phyloP scores from a whole-genome alignment of 2,329 filamentous ascomycete species.

The Fusarium fujikuroi region DNA sequence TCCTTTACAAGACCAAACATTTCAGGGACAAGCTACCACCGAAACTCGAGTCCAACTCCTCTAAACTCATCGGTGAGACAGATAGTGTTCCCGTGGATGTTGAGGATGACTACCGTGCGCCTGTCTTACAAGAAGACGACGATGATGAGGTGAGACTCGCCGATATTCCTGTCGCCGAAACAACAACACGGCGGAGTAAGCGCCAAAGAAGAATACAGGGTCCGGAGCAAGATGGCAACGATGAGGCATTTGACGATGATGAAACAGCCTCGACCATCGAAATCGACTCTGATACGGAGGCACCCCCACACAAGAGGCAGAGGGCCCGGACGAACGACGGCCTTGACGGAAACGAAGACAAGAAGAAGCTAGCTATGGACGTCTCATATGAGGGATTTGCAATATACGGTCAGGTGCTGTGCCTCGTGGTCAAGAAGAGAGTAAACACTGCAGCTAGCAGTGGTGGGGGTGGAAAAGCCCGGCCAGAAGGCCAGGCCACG shows the following conservation, averaged over 20 bases:
- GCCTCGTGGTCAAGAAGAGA: slow-evolving; percentile 85
- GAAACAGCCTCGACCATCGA: slow-evolving; percentile 52
- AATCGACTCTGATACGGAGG: slow-evolving; percentile 53
- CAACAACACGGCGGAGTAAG: slow-evolving; percentile 41
- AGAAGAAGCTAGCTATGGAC: slow-evolving; percentile 89
- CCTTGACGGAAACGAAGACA: slow-evolving; percentile 68
- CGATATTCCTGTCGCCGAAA: slow-evolving; percentile 49
- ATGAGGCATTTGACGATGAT: slow-evolving; percentile 48
- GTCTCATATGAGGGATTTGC: slow-evolving; percentile 95
- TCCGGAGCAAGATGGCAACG: slow-evolving; percentile 49
- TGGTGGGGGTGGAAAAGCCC: slow-evolving; percentile 31
- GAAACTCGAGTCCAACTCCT: slow-evolving; percentile 70
- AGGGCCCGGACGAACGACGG: slow-evolving; percentile 48
- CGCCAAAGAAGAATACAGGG: slow-evolving; percentile 41
- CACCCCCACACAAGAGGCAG: slow-evolving; percentile 59
- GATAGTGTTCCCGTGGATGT: slow-evolving; percentile 65
- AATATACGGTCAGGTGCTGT: slow-evolving; percentile 93
- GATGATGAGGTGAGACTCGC: slow-evolving; percentile 48
- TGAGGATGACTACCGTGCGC: slow-evolving; percentile 53
- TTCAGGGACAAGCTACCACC: slow-evolving; percentile 69
- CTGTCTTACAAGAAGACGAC: slow-evolving; percentile 62
- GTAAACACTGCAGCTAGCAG: slow-evolving; percentile 46
- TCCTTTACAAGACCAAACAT: slow-evolving; percentile 86
- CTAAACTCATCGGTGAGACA: slow-evolving; percentile 67
- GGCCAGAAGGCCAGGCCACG: slow-evolving; percentile 68